Base-by-base conservation (phyloP, 345 rosid species). In the Brassica incana region DNA sequence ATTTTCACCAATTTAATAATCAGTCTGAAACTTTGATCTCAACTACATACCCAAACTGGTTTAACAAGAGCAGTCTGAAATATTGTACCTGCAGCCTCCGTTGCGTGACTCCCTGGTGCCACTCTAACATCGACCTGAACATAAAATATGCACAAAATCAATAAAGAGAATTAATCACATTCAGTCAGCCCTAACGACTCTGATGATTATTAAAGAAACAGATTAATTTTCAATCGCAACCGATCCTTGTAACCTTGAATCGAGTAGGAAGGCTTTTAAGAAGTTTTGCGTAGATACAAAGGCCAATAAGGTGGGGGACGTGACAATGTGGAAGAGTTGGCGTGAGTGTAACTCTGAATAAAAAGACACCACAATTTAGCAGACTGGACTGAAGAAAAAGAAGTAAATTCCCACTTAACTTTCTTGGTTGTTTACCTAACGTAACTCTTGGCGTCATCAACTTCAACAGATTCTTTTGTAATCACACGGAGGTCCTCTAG, bases 301-400 rank as follows among this genome's bases (percentile, higher is more conserved):
- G 91, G 68, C 96, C 97, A 78, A 94, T 94, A 23, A 87, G 81
- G 0, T 89, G 83, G 52, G 97, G 97, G 94, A 92, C 78, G 72
- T 89, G 87, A 82, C 97, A 94, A 66, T 90, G 95, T 77, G 88
- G 95, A 45, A 92, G 89, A 5, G 98, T 92, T 64, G 98, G 97
- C 62, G 89, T 90, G 76, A 92, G 89, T 18, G 91, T 89, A 79
- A 94, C 86, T 85, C 96, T 94, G 83, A 9, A 63, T 45, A 27
- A 80, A 20, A 71, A 7, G 68, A 27, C 1, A 0, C 5, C 16
- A 36, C 5, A 38, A 18, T 2, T 74, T 67, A 25, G 32, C 38
- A 56, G 25, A 48, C 8, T 30, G 15, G 54, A 23, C 9, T 8
- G 30, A 27, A 52, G 11, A 52, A 1, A 16, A 30, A 36, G 23